Percentiles rank a stretch among this genome's conserved stretches.
These are phyloP conservation scores for Penicillium dipodomyicola DNA, from an alignment of 495 filamentous ascomycete genomes.

Conservation along the genomic window DNA sequence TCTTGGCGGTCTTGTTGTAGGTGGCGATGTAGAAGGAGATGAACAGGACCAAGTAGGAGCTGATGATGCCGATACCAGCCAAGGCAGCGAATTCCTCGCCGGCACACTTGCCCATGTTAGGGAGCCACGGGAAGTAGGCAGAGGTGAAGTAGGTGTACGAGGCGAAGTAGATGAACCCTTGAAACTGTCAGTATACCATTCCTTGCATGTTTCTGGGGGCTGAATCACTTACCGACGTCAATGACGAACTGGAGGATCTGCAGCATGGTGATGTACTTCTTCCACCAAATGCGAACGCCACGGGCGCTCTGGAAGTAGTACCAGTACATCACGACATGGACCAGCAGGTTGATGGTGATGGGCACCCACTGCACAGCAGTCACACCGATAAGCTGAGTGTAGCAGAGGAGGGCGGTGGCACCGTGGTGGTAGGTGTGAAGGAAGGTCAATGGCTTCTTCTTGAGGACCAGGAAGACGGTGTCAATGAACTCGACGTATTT, in stretches of 20 bases:
- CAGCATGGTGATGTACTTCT: constrained; percentile 58
- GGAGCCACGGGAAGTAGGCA: constrained; percentile 84
- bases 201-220: background rate
- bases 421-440: constrained; percentile 76
- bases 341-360: constrained; percentile 65
- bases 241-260: constrained; percentile 60
- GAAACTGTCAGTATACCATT: constrained; percentile 9
- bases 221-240: constrained; percentile 50
- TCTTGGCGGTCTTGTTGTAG: constrained; percentile 83
- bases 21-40: constrained; percentile 98
- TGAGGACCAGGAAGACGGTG: constrained; percentile 68
- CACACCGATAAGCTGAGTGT: constrained; percentile 66
- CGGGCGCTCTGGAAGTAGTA: constrained; percentile 63
- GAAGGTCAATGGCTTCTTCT: constrained; percentile 77
- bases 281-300: constrained; percentile 60
- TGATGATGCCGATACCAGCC: constrained; percentile 85
- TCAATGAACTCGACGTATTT: constrained; percentile 70
- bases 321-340: constrained; percentile 72
- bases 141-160: constrained; percentile 94
- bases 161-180: constrained; percentile 91
- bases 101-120: constrained; percentile 80
- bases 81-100: constrained; percentile 98
- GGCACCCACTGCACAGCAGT: constrained; percentile 68
- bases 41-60: constrained; percentile 94
- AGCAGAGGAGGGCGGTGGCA: constrained; percentile 68